phyloP scores from a whole-genome alignment of 768 basidiomycete genomes.

The Tylopilus rubrobrunneus region DNA sequence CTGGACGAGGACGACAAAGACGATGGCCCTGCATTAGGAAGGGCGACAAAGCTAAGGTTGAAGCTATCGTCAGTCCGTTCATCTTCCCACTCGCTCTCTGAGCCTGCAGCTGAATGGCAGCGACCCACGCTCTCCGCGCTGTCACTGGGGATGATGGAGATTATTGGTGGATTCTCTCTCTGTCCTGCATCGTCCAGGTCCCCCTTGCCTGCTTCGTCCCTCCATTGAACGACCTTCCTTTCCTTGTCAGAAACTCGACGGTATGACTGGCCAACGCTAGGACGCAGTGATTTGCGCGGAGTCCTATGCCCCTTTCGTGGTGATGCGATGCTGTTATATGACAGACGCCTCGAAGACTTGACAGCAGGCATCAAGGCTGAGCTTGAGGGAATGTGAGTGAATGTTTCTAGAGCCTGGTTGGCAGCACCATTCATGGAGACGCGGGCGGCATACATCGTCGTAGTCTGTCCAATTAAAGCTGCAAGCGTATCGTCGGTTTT shows the following conservation, averaged over 20 bases:
- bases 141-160: slow-evolving; percentile 36
- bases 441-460: slow-evolving; percentile 51
- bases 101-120: slow-evolving; percentile 50
- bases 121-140: slow-evolving; percentile 30
- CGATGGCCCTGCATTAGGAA: slow-evolving; percentile 16
- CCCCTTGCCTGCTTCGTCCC: slow-evolving; percentile 81
- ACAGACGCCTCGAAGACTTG: slow-evolving; percentile 41
- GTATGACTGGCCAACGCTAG: slow-evolving; percentile 59
- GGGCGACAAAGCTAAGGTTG: slow-evolving; percentile 48
- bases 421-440: slow-evolving; percentile 46
- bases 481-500: slow-evolving; percentile 70
- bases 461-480: slow-evolving; percentile 62
- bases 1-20: slow-evolving; percentile 37
- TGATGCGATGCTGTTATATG: slow-evolving; percentile 39
- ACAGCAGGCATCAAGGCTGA: slow-evolving; percentile 44
- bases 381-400: slow-evolving; percentile 45
- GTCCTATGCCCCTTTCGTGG: slow-evolving; percentile 53
- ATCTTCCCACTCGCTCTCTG: slow-evolving; percentile 89
- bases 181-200: slow-evolving; percentile 61
- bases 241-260: slow-evolving; percentile 63
- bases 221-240: slow-evolving; percentile 83
- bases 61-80: slow-evolving; percentile 81
- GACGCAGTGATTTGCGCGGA: slow-evolving; percentile 71
- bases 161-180: slow-evolving; percentile 19
- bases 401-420: slow-evolving; percentile 41